These are phyloP conservation scores for Emmonsia crescens DNA, from an alignment of 2,329 filamentous ascomycete genomes.

Conservation along the genomic window DNA sequence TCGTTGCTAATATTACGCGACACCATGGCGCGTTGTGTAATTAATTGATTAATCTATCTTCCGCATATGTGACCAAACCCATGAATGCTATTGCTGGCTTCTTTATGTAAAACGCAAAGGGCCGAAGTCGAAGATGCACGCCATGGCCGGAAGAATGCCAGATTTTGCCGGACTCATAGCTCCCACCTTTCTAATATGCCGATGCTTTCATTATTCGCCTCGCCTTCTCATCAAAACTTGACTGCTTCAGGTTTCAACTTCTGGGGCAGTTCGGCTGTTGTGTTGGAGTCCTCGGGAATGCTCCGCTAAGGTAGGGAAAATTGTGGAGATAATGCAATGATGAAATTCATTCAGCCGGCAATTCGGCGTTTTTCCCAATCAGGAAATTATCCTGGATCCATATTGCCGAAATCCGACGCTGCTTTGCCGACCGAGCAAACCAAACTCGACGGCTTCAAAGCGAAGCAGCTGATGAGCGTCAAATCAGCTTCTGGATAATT, in stretches of 20 bases:
- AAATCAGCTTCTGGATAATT: neutral
- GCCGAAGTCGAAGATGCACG: neutral
- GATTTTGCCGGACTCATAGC: neutral
- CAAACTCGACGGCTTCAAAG: too few species aligned
- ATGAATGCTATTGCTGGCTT: neutral
- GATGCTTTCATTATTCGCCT: neutral
- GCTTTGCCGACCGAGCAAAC: neutral
- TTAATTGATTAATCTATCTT: neutral
- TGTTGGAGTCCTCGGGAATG: neutral
- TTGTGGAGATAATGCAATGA: neutral
- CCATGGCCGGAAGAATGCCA: neutral
- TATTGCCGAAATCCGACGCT: neutral
- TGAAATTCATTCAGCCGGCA: neutral
- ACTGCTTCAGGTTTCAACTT: neutral
- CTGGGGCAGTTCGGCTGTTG: neutral
- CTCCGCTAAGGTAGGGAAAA: too few species aligned
- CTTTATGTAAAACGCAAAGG: neutral
- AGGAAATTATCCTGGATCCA: neutral
- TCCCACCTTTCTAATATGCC: neutral
- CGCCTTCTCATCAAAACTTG: neutral
- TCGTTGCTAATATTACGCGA: conserved; percentile 14
- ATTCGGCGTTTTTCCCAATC: neutral
- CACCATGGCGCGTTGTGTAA: conserved; percentile 2
- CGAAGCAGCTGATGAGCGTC: neutral
- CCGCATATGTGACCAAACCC: too few species aligned